Evolutionary conservation across 495 filamentous ascomycete genomes (phyloP).

Genomic region (Penicillium coffeae): DNA sequence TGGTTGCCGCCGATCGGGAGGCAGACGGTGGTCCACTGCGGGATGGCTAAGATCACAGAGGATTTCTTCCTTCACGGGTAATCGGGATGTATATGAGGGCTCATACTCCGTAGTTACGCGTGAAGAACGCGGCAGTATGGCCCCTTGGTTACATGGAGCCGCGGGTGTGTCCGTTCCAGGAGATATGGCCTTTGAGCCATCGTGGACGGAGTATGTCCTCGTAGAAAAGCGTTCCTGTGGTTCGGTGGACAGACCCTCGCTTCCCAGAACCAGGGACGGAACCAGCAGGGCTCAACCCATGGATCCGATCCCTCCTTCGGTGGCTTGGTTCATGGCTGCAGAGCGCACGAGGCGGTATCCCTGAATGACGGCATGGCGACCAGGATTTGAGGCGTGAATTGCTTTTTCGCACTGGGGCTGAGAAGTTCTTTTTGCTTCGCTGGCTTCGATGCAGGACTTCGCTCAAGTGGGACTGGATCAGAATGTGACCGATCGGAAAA

Average conservation of each 20-base stretch:
- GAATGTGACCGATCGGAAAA: slow-evolving; percentile 19
- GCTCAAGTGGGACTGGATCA: slow-evolving; percentile 1
- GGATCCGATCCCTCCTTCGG: slow-evolving; percentile 15
- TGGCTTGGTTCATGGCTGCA: slow-evolving; percentile 16
- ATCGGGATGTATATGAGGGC: no score
- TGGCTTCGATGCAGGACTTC: neutral
- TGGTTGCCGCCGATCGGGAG: neutral
- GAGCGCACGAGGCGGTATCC: no score
- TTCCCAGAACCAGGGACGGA: slow-evolving; percentile 7
- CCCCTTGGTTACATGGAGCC: no score
- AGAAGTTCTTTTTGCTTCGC: no score
- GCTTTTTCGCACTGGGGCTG: no score
- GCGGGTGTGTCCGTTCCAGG: no score
- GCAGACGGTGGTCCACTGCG: no score
- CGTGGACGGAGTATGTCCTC: neutral
- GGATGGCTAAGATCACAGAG: no score
- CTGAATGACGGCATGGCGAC: slow-evolving; percentile 6
- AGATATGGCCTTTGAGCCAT: no score
- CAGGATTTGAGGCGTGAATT: neutral
- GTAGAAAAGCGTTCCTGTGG: neutral
- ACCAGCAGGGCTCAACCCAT: slow-evolving; percentile 7
- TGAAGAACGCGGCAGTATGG: no score
- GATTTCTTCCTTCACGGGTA: no score
- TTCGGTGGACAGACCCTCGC: neutral
- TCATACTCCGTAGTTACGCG: no score